A percentile compares a stretch with the other conserved stretches of the same genome.
Evolutionary conservation across 768 basidiomycete genomes (phyloP).

Genomic region (Mycena crocata): DNA sequence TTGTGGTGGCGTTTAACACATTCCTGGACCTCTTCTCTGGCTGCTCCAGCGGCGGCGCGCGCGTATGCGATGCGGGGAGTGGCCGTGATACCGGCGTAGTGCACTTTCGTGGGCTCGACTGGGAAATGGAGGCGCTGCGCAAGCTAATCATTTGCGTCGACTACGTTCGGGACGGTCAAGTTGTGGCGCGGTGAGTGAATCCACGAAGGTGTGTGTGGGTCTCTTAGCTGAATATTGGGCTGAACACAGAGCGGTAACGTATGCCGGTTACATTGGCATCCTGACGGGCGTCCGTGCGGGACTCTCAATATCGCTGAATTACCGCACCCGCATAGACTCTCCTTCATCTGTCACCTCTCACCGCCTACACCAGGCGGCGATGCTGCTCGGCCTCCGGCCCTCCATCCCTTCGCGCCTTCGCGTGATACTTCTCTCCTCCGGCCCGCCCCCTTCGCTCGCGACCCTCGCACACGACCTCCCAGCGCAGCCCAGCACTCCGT

Average conservation of each 20-base stretch:
- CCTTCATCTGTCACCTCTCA: constrained; percentile 41
- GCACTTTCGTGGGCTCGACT: constrained; percentile 53
- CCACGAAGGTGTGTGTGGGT: neutral
- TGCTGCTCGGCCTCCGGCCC: constrained; percentile 47
- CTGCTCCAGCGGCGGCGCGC: constrained; percentile 51
- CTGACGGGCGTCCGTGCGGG: constrained; percentile 52
- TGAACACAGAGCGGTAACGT: constrained; percentile 46
- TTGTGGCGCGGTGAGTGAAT: constrained; percentile 46
- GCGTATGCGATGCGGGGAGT: constrained; percentile 36
- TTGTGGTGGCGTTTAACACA: constrained; percentile 53
- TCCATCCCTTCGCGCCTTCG: constrained; percentile 49
- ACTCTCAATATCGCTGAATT: constrained; percentile 53
- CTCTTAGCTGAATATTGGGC: no score
- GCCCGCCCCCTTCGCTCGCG: constrained; percentile 39
- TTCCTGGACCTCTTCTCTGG: constrained; percentile 53
- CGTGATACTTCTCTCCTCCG: constrained; percentile 44
- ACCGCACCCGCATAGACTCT: constrained; percentile 42
- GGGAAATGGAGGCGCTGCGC: constrained; percentile 52
- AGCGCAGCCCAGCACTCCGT: constrained; percentile 39
- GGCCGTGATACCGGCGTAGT: constrained; percentile 38
- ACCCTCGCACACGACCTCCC: constrained; percentile 35
- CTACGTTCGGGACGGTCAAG: constrained; percentile 45
- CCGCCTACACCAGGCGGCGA: constrained; percentile 42
- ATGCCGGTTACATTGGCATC: constrained; percentile 53
- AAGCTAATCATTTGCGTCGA: constrained; percentile 48